A percentile compares a stretch with the other conserved stretches of the same genome.
phyloP scores from a whole-genome alignment of 352 stramenopile species.

The Pythium scleroteichum region DNA sequence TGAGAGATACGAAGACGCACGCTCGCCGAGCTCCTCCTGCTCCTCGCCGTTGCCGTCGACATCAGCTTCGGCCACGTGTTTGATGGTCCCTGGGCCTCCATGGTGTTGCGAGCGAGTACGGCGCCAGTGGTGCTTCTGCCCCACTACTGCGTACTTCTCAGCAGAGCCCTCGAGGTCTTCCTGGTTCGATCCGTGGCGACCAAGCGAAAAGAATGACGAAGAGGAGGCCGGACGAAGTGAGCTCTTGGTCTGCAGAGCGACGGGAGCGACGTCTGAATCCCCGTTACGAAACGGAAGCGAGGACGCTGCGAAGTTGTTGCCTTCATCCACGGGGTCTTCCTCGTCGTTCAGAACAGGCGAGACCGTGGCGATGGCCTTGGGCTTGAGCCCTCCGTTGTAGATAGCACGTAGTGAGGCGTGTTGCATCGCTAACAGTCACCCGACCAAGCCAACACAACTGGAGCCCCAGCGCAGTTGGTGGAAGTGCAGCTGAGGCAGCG shows the following conservation, averaged over 20 bases:
- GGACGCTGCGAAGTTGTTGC: slow-evolving; percentile 15
- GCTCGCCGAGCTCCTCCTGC: slow-evolving; percentile 25
- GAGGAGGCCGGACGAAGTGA: slow-evolving; percentile 16
- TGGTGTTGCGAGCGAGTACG: slow-evolving; percentile 42
- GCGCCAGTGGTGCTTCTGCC: slow-evolving; percentile 69
- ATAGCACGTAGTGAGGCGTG: slow-evolving; percentile 39
- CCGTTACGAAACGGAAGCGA: slow-evolving; percentile 8
- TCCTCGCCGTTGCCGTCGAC: slow-evolving; percentile 11
- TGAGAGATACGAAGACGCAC: slow-evolving; percentile 29
- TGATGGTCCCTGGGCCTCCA: slow-evolving; percentile 34
- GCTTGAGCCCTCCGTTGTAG: slow-evolving; percentile 39
- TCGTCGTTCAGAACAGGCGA: slow-evolving; percentile 48
- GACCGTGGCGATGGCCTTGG: slow-evolving; percentile 53
- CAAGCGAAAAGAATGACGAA: slow-evolving; percentile 31
- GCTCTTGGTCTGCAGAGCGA: slow-evolving; percentile 28
- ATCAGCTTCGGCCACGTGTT: slow-evolving; percentile 38
- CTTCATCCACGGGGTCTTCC: slow-evolving; percentile 26
- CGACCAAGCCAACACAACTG: too few relatives aligned
- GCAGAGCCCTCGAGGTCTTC: slow-evolving; percentile 21
- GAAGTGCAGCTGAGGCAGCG: too few relatives aligned
- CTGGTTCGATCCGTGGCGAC: slow-evolving; percentile 34
- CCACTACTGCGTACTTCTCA: slow-evolving; percentile 52
- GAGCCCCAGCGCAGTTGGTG: too few relatives aligned
- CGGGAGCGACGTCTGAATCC: neutral
- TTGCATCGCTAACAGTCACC: slow-evolving; percentile 36